Base-by-base conservation (phyloP, 345 rosid genomes). In the Eucalyptus erythrocorys region DNA sequence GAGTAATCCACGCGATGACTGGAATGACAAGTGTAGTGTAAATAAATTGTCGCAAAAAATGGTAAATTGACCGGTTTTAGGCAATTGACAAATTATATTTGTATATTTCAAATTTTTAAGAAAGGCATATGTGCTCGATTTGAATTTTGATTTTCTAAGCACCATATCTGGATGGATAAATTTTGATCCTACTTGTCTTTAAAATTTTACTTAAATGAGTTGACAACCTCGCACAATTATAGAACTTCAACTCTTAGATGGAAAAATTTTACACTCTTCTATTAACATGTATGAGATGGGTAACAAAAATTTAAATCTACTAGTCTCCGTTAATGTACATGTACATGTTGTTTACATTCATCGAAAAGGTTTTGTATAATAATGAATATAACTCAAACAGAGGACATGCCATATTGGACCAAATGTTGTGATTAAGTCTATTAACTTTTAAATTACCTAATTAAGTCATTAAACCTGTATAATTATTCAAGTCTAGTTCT, bases 71-170 rank as follows among this genome's bases (percentile, higher is more conserved):
- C 8, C 13, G 2, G 7, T 24, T 24, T 57, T 26, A 57, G n/a
- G 14, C 4, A 0, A 30, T 30, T 30, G 19, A 64, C 17, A n/a
- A 64, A 64, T 13, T n/a, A n/a, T 14, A 64, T n/a, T 64, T 30
- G 5, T n/a, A 64, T 6, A 13, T n/a, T n/a, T 64, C 7, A 30
- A 30, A 61, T 6, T 61, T 30, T 61, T 6, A 61, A 7, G 17
- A 30, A 4, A 6, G 34, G 15, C 0, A 4, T 3, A 2, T 30
- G 1, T 16, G 19, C 19, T 30, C 5, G 4, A 13, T 64, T 64
- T 13, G 37, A n/a, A 64, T 64, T n/a, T 64, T 64, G 37, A 13
- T 64, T 64, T 64, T 64, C 9, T 64, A 64, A 64, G 37, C 5
- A 64, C 2, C 37, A 64, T 13, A 64, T n/a, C 2, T n/a, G 10